A percentile compares a stretch with the other conserved stretches of the same genome.
phyloP scores from a whole-genome alignment of 2,329 filamentous ascomycete genomes.

The Fusarium bactridioides region DNA sequence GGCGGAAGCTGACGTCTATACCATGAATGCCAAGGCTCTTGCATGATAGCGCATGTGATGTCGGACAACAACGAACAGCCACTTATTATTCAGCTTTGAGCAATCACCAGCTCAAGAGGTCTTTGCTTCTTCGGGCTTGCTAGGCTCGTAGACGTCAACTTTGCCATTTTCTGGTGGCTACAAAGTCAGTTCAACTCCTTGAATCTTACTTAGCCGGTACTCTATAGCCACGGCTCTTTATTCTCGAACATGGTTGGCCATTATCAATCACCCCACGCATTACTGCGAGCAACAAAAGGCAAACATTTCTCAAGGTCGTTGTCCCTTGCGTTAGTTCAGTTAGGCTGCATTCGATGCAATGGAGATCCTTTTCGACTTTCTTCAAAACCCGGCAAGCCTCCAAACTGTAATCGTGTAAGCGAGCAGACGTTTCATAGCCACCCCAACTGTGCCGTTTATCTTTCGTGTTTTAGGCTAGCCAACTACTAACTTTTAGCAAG shows the following conservation, averaged over 20 bases:
- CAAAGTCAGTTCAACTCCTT: background rate
- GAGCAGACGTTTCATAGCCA: constrained; percentile 6
- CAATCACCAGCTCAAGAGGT: background rate
- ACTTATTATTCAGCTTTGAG: background rate
- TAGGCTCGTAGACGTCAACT: background rate
- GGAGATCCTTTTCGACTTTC: background rate
- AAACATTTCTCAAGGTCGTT: constrained; percentile 1
- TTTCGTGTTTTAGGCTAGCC: background rate
- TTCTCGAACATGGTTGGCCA: background rate
- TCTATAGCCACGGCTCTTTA: constrained; percentile 10
- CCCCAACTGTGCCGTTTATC: constrained; percentile 1
- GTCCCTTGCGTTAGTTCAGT: constrained; percentile 19
- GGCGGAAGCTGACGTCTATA: background rate
- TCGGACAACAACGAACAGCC: background rate
- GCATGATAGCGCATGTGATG: background rate
- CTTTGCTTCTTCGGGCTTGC: background rate
- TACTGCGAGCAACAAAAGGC: constrained; percentile 16
- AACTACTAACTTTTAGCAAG: background rate
- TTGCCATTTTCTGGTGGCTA: background rate
- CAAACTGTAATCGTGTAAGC: background rate
- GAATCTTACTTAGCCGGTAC: background rate
- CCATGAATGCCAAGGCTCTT: background rate
- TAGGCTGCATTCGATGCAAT: background rate
- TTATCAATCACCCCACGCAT: background rate
- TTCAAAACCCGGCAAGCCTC: constrained; percentile 20